Evolutionary conservation across 805 yeast genomes (phyloP).

Genomic region (Wickerhamomyces silvicola): DNA sequence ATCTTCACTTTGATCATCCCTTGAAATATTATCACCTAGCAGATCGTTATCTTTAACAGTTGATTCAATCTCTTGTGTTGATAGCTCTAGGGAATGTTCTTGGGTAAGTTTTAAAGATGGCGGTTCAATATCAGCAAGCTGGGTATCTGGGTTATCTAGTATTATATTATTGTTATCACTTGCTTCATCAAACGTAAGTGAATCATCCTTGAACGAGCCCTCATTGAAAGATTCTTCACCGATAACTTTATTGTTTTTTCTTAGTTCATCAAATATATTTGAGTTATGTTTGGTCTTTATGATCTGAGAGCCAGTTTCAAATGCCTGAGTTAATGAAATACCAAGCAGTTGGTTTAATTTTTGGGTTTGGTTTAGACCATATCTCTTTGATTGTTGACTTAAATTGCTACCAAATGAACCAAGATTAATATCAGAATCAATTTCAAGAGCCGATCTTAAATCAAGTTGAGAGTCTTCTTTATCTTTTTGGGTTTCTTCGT

Average conservation of each 20-base stretch:
- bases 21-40: constrained; percentile 14
- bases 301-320: constrained; percentile 16
- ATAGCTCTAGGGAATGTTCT: too few species aligned
- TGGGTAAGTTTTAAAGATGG: constrained; percentile 1
- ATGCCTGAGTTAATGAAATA: constrained; percentile 17
- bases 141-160: not conserved
- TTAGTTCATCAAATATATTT: constrained; percentile 12
- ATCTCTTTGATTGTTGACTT: constrained; percentile 7
- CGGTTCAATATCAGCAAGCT: not conserved
- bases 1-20: constrained; percentile 20
- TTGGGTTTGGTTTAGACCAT: constrained; percentile 7
- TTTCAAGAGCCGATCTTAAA: constrained; percentile 2
- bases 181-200: constrained; percentile 1
- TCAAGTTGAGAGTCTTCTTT: constrained; percentile 1
- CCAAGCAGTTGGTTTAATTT: constrained; percentile 8
- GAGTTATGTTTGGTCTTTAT: constrained; percentile 1
- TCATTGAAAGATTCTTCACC: constrained; percentile 4
- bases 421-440: constrained; percentile 7
- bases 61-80: not conserved
- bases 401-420: constrained; percentile 22
- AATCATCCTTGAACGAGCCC: not conserved
- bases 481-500: constrained; percentile 5
- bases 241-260: constrained; percentile 6
- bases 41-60: constrained; percentile 3
- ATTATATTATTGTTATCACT: not conserved